Base-by-base conservation (phyloP, 2,329 filamentous ascomycete species). In the Colletotrichum theobromicola region DNA sequence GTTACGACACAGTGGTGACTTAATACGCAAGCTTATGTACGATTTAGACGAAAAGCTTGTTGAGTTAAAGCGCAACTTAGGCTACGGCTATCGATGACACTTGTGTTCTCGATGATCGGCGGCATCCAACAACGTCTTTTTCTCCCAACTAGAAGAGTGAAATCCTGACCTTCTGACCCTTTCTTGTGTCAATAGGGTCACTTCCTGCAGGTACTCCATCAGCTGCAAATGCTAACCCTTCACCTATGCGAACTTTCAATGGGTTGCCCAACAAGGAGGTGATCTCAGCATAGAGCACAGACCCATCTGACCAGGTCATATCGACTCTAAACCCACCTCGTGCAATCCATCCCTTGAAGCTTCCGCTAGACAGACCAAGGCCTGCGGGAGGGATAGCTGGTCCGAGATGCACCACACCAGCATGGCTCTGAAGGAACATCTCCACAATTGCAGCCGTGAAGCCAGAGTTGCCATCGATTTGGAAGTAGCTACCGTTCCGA, bases 381-480 rank as follows among this genome's bases (percentile, higher is more conserved):
- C 78, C 77, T 15, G 50, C 77, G 76, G 75, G 4, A 12, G 63
- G 63, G 2, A 66, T 66, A 5, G 80, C 80, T n/a, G 80, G 79
- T 10, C 78, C 60, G n/a, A 77, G 73, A 58, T 80, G 80, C 34
- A 81, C 76, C 1, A 77, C 77, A 3, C 70, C 75, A 9, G 68
- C 64, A 50, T 84, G 81, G 34, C 81, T 83, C 75, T 88, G 86
- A 5, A 88, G 67, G 35, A 88, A 75, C 79, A 84, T 84, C 77
- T 88, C 87, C 2, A 84, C 78, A 12, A 88, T 83, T 5, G 83
- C 86, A 7, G 84, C 83, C 2, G 83, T 82, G n/a, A 84, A 83
- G 5, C 87, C 87, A 72, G 87, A 87, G 72, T 89, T 89, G 4
- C 87, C 87, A 74, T 89, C 87, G 9, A 88, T 86, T 77, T 88